These are phyloP conservation scores for Arabidopsis lyrata DNA, from an alignment of 441 rosid genomes.

Conservation along the genomic window DNA sequence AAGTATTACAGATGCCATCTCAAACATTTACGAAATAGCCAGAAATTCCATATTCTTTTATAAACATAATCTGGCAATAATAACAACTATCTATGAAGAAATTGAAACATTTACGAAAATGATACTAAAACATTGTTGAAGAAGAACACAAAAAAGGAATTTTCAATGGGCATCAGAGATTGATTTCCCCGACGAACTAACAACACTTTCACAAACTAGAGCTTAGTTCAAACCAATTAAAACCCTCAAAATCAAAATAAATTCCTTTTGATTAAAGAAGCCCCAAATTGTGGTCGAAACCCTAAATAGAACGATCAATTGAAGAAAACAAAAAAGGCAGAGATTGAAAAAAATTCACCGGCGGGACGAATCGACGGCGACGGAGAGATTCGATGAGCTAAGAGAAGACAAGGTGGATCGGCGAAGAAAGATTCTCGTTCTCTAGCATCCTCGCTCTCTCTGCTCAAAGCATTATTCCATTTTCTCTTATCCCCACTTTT, in stretches of 20 bases:
- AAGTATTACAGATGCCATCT: not conserved
- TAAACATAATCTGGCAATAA: slow-evolving; percentile 8
- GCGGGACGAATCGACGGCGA: slow-evolving; percentile 26
- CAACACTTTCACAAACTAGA: slow-evolving; percentile 12
- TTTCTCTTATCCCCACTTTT: too few relatives aligned
- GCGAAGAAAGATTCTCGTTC: slow-evolving; percentile 31
- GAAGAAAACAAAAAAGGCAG: not conserved
- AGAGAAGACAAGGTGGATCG: slow-evolving; percentile 12
- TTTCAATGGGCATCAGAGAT: slow-evolving; percentile 6
- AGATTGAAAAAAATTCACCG: slow-evolving; percentile 28
- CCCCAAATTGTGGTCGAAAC: slow-evolving; percentile 31
- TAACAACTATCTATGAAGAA: not conserved
- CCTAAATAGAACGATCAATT: slow-evolving; percentile 27
- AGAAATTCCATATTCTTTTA: not conserved
- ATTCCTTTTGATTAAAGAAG: slow-evolving; percentile 5
- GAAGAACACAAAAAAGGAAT: slow-evolving; percentile 3
- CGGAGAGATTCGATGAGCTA: slow-evolving; percentile 38
- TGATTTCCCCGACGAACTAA: slow-evolving; percentile 8
- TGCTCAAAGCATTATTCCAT: slow-evolving; percentile 29
- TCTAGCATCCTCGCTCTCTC: slow-evolving; percentile 22
- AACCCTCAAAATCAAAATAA: slow-evolving; percentile 1
- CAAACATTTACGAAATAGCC: too few relatives aligned
- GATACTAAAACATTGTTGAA: not conserved
- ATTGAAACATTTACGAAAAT: not conserved
- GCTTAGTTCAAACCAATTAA: slow-evolving; percentile 22